Evolutionary conservation across 139 green algal species (phyloP), one percentile per base, ranked within the genome.

Genomic region (Micractinium sp.): DNA sequence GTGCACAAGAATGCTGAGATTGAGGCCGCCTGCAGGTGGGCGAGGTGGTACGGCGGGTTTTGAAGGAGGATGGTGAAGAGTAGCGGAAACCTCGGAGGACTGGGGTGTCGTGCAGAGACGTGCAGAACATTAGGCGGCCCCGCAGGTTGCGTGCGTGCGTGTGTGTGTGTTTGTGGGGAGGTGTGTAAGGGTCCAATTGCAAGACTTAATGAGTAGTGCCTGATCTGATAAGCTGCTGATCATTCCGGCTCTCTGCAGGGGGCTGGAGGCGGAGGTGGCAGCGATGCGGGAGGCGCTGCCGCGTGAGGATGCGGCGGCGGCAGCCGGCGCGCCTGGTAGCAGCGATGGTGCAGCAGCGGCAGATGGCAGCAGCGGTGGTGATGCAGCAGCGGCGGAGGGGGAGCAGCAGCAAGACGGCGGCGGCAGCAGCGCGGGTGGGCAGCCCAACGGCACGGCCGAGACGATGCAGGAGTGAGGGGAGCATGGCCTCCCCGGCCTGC

Each of bases 1-100:
- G 82, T 97, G 31, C 76, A 82, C 22, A 96, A 97, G 81, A 96
- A 96, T 85, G 85, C 85, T 0, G 93, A 96, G 69, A 95, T 97
- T 23, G 91, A 94, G 63, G 85, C 81, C 15, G 95, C 93, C 0
- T 95, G 92, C 87, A 56, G 47, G 47, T 56, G 47, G 47, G 47
- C n/a, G n/a, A n/a, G n/a, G n/a, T 5, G 47, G 47, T 56, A 56
- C 47, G 9, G 47, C 5, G 47, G 47, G 47, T 56, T 56, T 56
- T n/a, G n/a, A 9, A 56, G 7, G 47, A 56, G 47, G 47, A 9
- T 56, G 47, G 47, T 56, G 47, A 56, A 9, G 9, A n/a, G n/a
- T n/a, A n/a, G n/a, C n/a, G n/a, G n/a, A n/a, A n/a, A n/a, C n/a
- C n/a, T n/a, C n/a, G n/a, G n/a, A n/a, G n/a, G n/a, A n/a, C n/a